Percentiles rank a stretch among this genome's conserved stretches.
Conservation (phyloP, 441 rosid genomes). For the Isatis lusitanica region DNA sequence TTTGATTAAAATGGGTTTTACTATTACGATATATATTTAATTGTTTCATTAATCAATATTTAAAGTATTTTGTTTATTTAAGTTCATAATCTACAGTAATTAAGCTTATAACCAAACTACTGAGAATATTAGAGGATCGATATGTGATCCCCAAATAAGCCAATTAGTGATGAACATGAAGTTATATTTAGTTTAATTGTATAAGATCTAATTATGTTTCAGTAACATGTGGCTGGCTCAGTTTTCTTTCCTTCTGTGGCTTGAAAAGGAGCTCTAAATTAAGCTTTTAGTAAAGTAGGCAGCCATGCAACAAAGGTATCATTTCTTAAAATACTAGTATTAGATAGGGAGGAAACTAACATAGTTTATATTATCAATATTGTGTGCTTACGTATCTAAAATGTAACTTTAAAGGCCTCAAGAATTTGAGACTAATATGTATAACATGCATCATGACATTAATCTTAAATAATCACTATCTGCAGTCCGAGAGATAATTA, state of each 20-base stretch:
- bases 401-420: not conserved
- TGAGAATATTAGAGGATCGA: not conserved
- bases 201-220: not conserved
- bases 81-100: not conserved
- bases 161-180: not conserved
- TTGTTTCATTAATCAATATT: too few species aligned
- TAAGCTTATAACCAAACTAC: not conserved
- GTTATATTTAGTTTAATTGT: not conserved
- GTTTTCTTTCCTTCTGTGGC: conserved; percentile 7
- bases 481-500: not conserved
- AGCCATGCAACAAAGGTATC: conserved; percentile 20
- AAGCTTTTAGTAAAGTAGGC: conserved; percentile 27
- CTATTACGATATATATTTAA: not conserved
- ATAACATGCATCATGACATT: not conserved
- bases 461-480: not conserved
- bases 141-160: not conserved
- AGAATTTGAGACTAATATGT: not conserved
- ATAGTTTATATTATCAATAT: not conserved
- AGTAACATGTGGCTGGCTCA: conserved; percentile 21
- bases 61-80: too few species aligned
- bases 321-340: not conserved
- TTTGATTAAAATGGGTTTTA: not conserved
- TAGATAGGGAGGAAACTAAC: not conserved
- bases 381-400: conserved; percentile 1
- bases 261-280: conserved; percentile 13